These are phyloP conservation scores for Vigna radiata DNA, from an alignment of 306 rosid species.

Conservation along the genomic window DNA sequence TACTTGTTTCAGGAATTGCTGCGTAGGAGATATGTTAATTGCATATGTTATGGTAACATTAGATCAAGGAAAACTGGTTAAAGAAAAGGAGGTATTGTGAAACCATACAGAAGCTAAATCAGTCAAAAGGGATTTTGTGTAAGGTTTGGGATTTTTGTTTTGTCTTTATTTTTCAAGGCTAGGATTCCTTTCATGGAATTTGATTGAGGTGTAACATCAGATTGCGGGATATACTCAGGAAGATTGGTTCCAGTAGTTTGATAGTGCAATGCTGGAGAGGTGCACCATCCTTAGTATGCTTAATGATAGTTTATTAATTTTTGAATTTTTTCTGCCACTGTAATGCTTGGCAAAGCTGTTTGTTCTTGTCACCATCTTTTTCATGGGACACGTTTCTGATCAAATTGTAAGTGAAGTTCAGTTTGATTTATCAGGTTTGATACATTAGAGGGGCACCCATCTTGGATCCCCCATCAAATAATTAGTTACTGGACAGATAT, in stretches of 20 bases:
- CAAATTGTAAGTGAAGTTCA: conserved; percentile 65
- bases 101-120: conserved; percentile 64
- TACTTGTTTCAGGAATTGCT: conserved; percentile 78
- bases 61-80: conserved; percentile 59
- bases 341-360: conserved; percentile 65
- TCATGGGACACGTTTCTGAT: conserved; percentile 56
- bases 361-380: conserved; percentile 52
- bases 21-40: conserved; percentile 76
- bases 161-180: conserved; percentile 43
- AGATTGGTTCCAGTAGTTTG: conserved; percentile 63
- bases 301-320: conserved; percentile 53
- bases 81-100: conserved; percentile 62
- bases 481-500: conserved; percentile 54
- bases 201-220: conserved; percentile 81
- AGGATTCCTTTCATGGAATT: conserved; percentile 67
- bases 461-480: conserved; percentile 65
- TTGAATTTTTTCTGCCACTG: conserved; percentile 55
- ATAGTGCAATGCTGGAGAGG: conserved; percentile 61
- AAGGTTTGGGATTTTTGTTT: conserved; percentile 66
- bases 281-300: conserved; percentile 56
- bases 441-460: conserved; percentile 57
- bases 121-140: conserved; percentile 68
- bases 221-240: conserved; percentile 71
- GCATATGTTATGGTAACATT: conserved; percentile 59
- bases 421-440: conserved; percentile 63